Evolutionary conservation across 257 asterid species (phyloP), one percentile per base, ranked within the genome.

Genomic region (Solanum clarkiae): DNA sequence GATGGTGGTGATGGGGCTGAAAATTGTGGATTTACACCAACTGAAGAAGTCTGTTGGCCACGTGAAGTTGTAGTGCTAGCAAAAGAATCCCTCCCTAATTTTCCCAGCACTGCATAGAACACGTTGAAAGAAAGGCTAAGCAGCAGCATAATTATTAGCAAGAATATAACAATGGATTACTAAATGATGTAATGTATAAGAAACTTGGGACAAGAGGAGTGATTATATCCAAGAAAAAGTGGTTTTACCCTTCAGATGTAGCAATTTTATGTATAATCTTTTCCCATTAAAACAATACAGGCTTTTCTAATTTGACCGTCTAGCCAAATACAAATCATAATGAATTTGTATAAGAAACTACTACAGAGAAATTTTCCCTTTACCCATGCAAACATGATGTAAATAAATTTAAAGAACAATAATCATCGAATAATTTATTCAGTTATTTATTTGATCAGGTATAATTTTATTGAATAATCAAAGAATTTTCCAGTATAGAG

Each of bases 11-110:
- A 92, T 84, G 97, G 96, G 83, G 87, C 93, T 16, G 97, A 81
- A 84, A 90, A 84, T 88, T 86, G 97, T 17, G 98, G 97, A 57
- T 85, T 93, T 79, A 88, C 94, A 80, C 96, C 98, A 88, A 95
- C 94, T 24, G 99, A 91, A 59, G 98, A 92, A 84, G 98, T 93
- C 84, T 94, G 90, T 80, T 93, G 86, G 85, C 93, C 91, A 85
- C 91, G 88, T 80, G 98, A 93, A 69, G 91, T 82, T 86, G 91
- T 68, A 86, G 91, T 81, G 86, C 96, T 92, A 40, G 98, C 93
- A 91, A 93, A 96, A 89, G 88, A 59, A 62, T 90, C 91, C 65
- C 89, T 84, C 20, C 84, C 87, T 70, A 51, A 87, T 82, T 89
- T 92, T 83, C 85, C 93, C 11, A 80, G 79, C 84, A 87, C 97